phyloP scores from a whole-genome alignment of 1,284 basidiomycete species.

The Leccinum angustisporum region DNA sequence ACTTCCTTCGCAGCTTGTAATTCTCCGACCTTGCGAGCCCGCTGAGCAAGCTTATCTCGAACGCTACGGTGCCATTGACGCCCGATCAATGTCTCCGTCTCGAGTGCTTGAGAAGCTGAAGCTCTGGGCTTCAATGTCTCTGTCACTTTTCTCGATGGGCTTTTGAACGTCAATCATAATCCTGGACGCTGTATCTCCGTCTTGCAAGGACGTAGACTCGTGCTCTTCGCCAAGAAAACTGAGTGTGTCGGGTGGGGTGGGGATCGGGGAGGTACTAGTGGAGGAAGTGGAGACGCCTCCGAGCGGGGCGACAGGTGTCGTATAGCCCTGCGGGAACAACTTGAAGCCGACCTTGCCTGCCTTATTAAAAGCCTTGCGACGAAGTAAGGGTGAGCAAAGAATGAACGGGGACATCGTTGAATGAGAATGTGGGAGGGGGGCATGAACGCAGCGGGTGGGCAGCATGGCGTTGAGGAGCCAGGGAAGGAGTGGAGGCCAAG shows the following conservation, averaged over 20 bases:
- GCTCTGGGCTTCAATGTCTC: slow-evolving; percentile 54
- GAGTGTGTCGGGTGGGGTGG: slow-evolving; percentile 33
- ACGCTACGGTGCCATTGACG: slow-evolving; percentile 68
- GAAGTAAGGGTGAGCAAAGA: slow-evolving; percentile 23
- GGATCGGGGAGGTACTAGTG: slow-evolving; percentile 23
- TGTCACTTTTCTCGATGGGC: slow-evolving; percentile 63
- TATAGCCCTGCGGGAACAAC: no score
- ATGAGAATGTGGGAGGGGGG: slow-evolving; percentile 16
- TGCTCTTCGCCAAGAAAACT: slow-evolving; percentile 45
- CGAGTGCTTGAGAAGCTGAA: slow-evolving; percentile 72
- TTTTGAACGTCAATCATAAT: slow-evolving; percentile 80
- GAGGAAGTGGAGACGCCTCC: slow-evolving; percentile 23
- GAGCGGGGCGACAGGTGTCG: slow-evolving; percentile 37
- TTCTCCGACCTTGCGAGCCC: slow-evolving; percentile 64
- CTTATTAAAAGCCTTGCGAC: neutral
- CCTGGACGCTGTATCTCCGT: slow-evolving; percentile 30
- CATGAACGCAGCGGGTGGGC: slow-evolving; percentile 7
- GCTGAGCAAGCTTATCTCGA: slow-evolving; percentile 70
- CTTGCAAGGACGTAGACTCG: slow-evolving; percentile 39
- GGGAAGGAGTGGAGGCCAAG: slow-evolving; percentile 14
- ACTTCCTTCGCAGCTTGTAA: slow-evolving; percentile 49
- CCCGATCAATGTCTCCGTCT: slow-evolving; percentile 54
- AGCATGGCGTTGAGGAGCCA: no score
- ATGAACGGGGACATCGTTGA: slow-evolving; percentile 23
- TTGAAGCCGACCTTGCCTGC: no score